phyloP scores from a whole-genome alignment of 805 yeast genomes.

The Saccharomycopsis guyanensis region DNA sequence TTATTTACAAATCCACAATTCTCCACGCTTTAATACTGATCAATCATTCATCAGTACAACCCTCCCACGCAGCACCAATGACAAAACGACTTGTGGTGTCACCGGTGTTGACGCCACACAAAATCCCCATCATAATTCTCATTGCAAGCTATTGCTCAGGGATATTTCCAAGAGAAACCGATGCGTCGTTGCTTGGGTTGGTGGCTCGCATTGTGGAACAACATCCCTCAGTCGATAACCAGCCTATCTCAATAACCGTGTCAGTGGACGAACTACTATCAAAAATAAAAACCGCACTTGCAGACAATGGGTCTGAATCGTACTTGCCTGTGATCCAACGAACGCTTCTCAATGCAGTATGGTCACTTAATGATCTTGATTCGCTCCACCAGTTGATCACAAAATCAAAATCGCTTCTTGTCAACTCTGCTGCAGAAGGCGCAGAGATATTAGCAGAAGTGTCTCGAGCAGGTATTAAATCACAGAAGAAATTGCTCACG shows the following conservation, averaged over 20 bases:
- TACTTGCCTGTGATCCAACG: neutral
- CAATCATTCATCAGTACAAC: too few species aligned
- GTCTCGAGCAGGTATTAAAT: too few species aligned
- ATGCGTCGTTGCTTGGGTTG: constrained; percentile 34
- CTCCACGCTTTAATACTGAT: too few species aligned
- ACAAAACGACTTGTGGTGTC: too few species aligned
- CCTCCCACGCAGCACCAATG: too few species aligned
- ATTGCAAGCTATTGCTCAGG: constrained; percentile 40
- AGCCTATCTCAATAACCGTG: constrained; percentile 28
- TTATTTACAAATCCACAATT: too few species aligned
- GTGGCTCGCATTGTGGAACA: constrained; percentile 38
- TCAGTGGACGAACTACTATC: constrained; percentile 28
- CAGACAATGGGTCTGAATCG: too few species aligned
- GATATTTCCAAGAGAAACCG: constrained; percentile 31
- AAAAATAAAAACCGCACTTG: constrained; percentile 22
- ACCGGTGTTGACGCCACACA: constrained; percentile 44
- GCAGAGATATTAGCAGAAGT: constrained; percentile 22
- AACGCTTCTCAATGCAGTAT: constrained; percentile 31
- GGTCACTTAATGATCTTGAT: constrained; percentile 45
- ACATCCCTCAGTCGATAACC: constrained; percentile 26
- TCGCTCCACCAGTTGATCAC: constrained; percentile 34
- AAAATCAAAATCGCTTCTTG: constrained; percentile 28
- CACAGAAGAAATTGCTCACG: constrained; percentile 27
- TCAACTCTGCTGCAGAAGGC: constrained; percentile 30
- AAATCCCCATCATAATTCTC: constrained; percentile 42